A percentile compares a stretch with the other conserved stretches of the same genome.
Evolutionary conservation across 2,329 filamentous ascomycete species (phyloP).

Genomic region (Pyricularia sp.): DNA sequence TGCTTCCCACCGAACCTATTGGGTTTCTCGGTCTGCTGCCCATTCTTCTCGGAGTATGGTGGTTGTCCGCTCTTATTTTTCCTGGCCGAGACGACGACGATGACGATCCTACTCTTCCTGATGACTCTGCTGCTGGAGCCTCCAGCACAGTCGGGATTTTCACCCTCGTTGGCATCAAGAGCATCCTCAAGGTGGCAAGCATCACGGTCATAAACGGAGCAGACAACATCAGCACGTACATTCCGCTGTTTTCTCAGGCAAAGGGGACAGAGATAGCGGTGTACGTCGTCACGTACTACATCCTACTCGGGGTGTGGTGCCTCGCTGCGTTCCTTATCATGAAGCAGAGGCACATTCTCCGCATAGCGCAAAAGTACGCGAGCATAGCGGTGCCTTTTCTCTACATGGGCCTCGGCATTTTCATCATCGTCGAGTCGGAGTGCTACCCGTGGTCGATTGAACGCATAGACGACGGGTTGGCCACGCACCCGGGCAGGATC

Average conservation of each 20-base stretch:
- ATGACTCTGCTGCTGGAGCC: neutral
- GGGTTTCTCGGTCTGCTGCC: slow-evolving; percentile 24
- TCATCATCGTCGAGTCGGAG: slow-evolving; percentile 21
- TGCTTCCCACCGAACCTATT: slow-evolving; percentile 22
- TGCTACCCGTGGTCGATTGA: slow-evolving; percentile 24
- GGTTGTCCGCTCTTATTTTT: slow-evolving; percentile 13
- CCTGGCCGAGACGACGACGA: slow-evolving; percentile 1
- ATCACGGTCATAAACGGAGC: slow-evolving; percentile 25
- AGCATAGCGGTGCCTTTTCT: slow-evolving; percentile 18
- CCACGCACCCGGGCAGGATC: neutral
- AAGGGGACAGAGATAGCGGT: slow-evolving; percentile 21
- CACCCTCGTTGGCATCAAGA: slow-evolving; percentile 9
- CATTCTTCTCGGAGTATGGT: slow-evolving; percentile 22
- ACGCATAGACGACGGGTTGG: slow-evolving; percentile 14
- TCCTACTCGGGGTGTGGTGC: slow-evolving; percentile 22
- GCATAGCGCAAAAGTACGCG: slow-evolving; percentile 16
- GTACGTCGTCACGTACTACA: slow-evolving; percentile 22
- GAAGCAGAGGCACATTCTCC: slow-evolving; percentile 20
- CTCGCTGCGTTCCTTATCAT: slow-evolving; percentile 19
- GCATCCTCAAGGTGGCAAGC: slow-evolving; percentile 18
- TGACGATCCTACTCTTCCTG: neutral
- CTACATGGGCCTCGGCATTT: slow-evolving; percentile 22
- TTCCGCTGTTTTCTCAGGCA: slow-evolving; percentile 23
- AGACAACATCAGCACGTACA: slow-evolving; percentile 25
- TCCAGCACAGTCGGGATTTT: neutral